Evolutionary conservation across 176 grass and related monocot species (phyloP).

Genomic region (Neostapfia colusana): DNA sequence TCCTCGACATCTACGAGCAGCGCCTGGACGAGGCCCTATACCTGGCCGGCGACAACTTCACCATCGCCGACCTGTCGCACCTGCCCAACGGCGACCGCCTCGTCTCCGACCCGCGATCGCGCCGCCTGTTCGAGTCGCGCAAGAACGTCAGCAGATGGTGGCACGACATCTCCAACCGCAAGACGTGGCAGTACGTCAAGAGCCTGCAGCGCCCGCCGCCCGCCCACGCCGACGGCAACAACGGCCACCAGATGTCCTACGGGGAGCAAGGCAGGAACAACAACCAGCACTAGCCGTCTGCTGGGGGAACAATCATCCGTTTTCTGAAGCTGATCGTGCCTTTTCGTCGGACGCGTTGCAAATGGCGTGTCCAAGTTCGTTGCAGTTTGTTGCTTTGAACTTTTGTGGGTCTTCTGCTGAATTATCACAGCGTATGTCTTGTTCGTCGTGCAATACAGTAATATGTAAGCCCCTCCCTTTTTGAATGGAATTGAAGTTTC

Average conservation of each 20-base stretch:
- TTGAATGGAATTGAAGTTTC: slow-evolving; percentile 8
- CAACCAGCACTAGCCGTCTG: neutral
- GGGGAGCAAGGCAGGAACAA: neutral
- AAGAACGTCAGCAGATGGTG: slow-evolving; percentile 75
- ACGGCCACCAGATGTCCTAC: neutral
- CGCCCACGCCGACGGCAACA: neutral
- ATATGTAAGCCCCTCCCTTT: slow-evolving; percentile 16
- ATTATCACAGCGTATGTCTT: neutral
- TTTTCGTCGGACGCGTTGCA: neutral
- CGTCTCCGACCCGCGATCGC: slow-evolving; percentile 45
- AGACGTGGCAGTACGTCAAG: slow-evolving; percentile 70
- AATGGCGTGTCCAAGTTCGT: neutral
- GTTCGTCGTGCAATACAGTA: slow-evolving; percentile 44
- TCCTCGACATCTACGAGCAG: slow-evolving; percentile 89
- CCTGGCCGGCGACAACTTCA: slow-evolving; percentile 83
- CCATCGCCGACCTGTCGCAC: slow-evolving; percentile 94
- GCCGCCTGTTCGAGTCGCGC: slow-evolving; percentile 56
- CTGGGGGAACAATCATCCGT: neutral
- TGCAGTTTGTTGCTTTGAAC: neutral
- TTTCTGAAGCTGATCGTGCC: neutral
- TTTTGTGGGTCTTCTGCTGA: neutral
- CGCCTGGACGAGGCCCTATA: slow-evolving; percentile 58
- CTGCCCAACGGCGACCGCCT: slow-evolving; percentile 77
- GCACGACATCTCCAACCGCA: slow-evolving; percentile 52
- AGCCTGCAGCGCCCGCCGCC: slow-evolving; percentile 60